These are phyloP conservation scores for Candida namnaoensis DNA, from an alignment of 805 yeast species.

Conservation along the genomic window DNA sequence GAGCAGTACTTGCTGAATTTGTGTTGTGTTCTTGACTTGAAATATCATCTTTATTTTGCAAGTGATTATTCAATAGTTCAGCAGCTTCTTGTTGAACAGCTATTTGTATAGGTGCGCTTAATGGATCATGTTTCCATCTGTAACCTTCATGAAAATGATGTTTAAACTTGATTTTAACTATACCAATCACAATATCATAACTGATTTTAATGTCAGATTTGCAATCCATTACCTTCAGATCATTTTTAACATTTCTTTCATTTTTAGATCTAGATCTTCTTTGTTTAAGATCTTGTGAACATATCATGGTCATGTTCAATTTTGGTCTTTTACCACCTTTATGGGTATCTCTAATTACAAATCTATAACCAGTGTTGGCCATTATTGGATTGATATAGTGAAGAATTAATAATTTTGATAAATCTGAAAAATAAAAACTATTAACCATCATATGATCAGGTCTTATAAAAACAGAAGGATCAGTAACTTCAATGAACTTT, in stretches of 20 bases:
- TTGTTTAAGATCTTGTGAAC: conserved; percentile 35
- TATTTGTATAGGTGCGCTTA: background rate
- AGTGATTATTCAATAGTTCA: too few species aligned
- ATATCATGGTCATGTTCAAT: conserved; percentile 33
- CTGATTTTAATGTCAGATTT: conserved; percentile 29
- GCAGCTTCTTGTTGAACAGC: too few species aligned
- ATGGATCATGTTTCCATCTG: conserved; percentile 17
- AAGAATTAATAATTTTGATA: conserved; percentile 23
- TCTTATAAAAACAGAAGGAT: conserved; percentile 23
- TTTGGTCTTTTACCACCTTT: conserved; percentile 31
- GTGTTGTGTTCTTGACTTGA: background rate
- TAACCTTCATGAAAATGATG: conserved; percentile 33
- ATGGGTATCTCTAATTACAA: conserved; percentile 36
- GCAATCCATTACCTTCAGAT: conserved; percentile 31
- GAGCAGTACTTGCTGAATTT: background rate
- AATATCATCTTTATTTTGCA: too few species aligned
- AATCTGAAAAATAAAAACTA: background rate
- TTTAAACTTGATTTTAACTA: conserved; percentile 25
- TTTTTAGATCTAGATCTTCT: conserved; percentile 31
- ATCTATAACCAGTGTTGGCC: conserved; percentile 30
- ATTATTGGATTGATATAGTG: conserved; percentile 31
- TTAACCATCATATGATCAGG: background rate
- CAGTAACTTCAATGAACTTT: conserved; percentile 15
- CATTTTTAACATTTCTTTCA: conserved; percentile 27
- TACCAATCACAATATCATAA: conserved; percentile 29